A percentile compares a stretch with the other conserved stretches of the same genome.
Conservation (phyloP, 106 monocot genomes). For the Dendrobium nobile region DNA sequence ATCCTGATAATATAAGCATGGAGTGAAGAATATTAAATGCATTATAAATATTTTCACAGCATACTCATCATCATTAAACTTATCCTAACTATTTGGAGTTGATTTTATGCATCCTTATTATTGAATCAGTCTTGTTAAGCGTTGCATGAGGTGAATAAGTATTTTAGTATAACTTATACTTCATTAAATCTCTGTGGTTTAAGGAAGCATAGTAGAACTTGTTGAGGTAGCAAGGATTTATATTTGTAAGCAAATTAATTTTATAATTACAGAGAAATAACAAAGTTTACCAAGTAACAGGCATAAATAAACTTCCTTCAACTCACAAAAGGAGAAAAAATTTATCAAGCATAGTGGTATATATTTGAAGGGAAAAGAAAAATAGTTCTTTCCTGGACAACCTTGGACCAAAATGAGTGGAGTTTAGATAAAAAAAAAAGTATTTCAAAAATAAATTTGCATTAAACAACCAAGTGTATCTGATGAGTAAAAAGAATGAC, state of each 20-base stretch:
- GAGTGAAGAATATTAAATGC: background rate
- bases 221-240: background rate
- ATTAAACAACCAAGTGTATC: background rate
- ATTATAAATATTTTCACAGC: background rate
- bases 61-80: background rate
- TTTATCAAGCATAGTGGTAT: background rate
- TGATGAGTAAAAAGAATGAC: background rate
- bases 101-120: background rate
- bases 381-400: background rate
- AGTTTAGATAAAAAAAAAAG: background rate
- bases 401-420: background rate
- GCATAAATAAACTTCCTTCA: background rate
- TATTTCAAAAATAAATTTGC: background rate
- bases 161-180: background rate
- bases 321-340: background rate
- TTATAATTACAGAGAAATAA: background rate
- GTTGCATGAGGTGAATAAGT: background rate
- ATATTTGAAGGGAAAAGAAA: background rate
- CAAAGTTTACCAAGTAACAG: background rate
- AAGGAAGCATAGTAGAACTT: background rate
- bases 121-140: background rate
- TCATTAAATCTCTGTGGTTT: background rate
- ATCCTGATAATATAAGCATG: background rate
- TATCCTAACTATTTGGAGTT: background rate
- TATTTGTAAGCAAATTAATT: background rate